phyloP scores from a whole-genome alignment of 345 rosid genomes.

The Aquilaria sinensis region DNA sequence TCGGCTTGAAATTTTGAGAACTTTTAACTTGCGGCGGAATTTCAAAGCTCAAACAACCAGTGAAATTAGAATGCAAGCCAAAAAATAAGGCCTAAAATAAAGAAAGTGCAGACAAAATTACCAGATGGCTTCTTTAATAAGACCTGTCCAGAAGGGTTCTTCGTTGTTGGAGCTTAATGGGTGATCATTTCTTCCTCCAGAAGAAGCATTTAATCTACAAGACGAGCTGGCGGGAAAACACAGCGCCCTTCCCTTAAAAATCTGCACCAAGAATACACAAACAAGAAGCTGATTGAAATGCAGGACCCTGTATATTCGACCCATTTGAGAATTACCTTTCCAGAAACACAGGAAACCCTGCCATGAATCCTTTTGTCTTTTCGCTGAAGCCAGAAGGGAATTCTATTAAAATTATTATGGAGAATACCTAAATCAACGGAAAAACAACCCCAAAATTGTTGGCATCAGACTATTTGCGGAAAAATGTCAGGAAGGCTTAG shows the following conservation, averaged over 20 bases:
- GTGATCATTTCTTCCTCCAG: slow-evolving; percentile 20
- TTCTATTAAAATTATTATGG: slow-evolving; percentile 10
- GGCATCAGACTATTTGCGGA: neutral
- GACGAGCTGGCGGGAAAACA: slow-evolving; percentile 5
- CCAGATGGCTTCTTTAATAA: slow-evolving; percentile 43
- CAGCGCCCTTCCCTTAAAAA: slow-evolving; percentile 7
- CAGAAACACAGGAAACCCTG: neutral
- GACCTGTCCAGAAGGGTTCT: slow-evolving; percentile 41
- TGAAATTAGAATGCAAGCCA: neutral
- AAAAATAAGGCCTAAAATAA: neutral
- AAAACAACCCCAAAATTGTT: neutral
- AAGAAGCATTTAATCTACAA: slow-evolving; percentile 7
- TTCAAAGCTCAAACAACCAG: neutral
- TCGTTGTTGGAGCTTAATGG: slow-evolving; percentile 23
- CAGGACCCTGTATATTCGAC: neutral
- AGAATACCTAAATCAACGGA: slow-evolving; percentile 19
- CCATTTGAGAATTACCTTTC: slow-evolving; percentile 10
- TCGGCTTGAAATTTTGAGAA: no score
- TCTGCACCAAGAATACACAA: slow-evolving; percentile 15
- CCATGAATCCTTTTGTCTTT: slow-evolving; percentile 7
- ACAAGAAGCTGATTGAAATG: neutral
- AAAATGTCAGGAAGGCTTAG: neutral
- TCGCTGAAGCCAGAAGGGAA: slow-evolving; percentile 12
- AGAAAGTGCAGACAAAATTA: slow-evolving; percentile 10
- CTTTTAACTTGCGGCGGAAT: neutral